Conservation (phyloP, 2,329 filamentous ascomycete species). For the Simplicillium aogashimaense region DNA sequence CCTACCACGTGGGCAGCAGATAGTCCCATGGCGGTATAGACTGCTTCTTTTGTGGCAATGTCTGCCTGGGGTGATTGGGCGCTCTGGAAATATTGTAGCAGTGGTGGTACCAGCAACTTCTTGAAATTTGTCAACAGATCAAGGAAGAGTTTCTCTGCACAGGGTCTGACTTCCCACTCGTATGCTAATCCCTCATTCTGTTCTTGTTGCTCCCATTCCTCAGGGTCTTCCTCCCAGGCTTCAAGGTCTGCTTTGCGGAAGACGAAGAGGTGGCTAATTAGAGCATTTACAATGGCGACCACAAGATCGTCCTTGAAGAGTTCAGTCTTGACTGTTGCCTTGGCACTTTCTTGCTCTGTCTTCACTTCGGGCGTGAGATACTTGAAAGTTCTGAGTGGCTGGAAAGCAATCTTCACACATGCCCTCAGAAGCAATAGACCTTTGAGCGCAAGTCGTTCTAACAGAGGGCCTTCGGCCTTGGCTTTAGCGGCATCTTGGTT, state of each 20-base stretch:
- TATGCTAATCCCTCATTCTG: constrained; percentile 76
- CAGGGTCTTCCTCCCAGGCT: constrained; percentile 88
- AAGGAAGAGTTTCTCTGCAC: constrained; percentile 87
- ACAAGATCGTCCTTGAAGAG: constrained; percentile 72
- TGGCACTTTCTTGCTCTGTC: constrained; percentile 63
- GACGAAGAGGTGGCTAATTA: constrained; percentile 81
- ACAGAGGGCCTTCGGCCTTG: constrained; percentile 50
- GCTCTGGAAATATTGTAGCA: constrained; percentile 74
- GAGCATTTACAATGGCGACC: constrained; percentile 68
- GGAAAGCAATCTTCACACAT: constrained; percentile 78
- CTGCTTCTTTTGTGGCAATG: constrained; percentile 80
- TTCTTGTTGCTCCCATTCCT: constrained; percentile 90
- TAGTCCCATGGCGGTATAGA: constrained; percentile 88
- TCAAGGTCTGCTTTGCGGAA: constrained; percentile 78
- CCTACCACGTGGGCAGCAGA: constrained; percentile 66
- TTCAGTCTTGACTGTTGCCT: constrained; percentile 58
- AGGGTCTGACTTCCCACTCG: constrained; percentile 87
- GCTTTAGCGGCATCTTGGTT: constrained; percentile 30
- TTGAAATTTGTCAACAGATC: constrained; percentile 88
- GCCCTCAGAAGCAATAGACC: constrained; percentile 73
- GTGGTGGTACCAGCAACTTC: constrained; percentile 63
- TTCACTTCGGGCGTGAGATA: constrained; percentile 68
- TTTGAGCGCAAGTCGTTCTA: constrained; percentile 74
- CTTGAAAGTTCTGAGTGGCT: constrained; percentile 71
- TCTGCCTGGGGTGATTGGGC: constrained; percentile 58